A percentile compares a stretch with the other conserved stretches of the same genome.
phyloP scores from a whole-genome alignment of 345 rosid genomes.

The Melaleuca quinquenervia region DNA sequence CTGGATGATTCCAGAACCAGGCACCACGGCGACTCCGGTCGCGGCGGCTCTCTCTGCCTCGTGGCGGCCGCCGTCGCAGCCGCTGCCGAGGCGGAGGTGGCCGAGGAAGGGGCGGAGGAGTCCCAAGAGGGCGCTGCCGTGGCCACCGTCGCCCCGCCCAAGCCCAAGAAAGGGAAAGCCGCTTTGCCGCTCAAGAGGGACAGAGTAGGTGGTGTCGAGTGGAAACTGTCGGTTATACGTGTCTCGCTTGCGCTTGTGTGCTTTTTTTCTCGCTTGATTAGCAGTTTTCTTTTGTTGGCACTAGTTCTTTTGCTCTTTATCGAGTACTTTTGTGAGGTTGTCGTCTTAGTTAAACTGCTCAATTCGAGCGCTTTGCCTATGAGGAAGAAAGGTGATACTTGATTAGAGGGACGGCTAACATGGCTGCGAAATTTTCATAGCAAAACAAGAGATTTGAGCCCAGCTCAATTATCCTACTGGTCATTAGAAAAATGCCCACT shows the following conservation, averaged over 20 bases:
- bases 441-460: background rate
- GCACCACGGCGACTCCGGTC: background rate
- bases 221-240: background rate
- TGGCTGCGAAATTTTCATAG: background rate
- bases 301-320: background rate
- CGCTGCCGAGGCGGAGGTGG: slow-evolving; percentile 40
- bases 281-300: background rate
- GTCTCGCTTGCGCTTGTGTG: background rate
- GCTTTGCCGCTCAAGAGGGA: slow-evolving; percentile 79
- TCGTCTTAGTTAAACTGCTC: background rate
- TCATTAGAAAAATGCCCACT: background rate
- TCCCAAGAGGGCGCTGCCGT: slow-evolving; percentile 14
- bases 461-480: background rate
- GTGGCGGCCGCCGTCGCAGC: slow-evolving; percentile 26
- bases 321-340: no score
- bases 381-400: background rate
- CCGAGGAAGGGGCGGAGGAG: slow-evolving; percentile 26
- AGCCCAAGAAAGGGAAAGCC: slow-evolving; percentile 88
- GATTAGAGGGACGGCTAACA: background rate
- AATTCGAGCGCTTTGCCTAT: background rate
- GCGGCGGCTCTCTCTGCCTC: background rate
- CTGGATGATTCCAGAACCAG: slow-evolving; percentile 1
- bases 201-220: slow-evolving; percentile 31
- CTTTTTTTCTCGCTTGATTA: background rate
- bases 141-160: slow-evolving; percentile 23